Conservation (phyloP, 345 rosid species). For the Citrus reticulata region DNA sequence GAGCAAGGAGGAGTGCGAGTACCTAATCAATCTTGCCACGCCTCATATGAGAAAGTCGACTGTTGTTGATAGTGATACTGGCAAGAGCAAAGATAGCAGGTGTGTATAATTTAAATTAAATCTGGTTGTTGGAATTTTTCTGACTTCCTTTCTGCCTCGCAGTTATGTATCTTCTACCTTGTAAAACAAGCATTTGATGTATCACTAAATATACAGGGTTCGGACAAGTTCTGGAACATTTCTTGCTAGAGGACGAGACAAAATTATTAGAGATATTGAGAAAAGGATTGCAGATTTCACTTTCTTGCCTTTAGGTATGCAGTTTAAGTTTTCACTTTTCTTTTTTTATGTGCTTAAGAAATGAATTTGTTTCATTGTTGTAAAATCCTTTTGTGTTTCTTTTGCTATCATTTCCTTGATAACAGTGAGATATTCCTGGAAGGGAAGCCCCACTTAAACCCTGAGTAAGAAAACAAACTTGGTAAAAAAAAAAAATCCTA, state of each 20-base stretch:
- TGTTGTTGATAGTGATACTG: conserved; percentile 79
- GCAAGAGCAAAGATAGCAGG: conserved; percentile 95
- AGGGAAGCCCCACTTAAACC: no score
- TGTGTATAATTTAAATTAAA: conserved; percentile 6
- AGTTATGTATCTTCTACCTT: background rate
- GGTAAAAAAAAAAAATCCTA: no score
- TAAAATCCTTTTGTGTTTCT: background rate
- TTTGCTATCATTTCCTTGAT: background rate
- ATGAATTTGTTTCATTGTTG: background rate
- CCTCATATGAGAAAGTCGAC: conserved; percentile 85
- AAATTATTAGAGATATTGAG: conserved; percentile 69
- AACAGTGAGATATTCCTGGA: no score
- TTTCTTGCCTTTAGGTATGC: conserved; percentile 83
- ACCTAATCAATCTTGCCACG: conserved; percentile 70
- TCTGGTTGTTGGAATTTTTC: background rate
- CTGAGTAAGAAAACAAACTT: no score
- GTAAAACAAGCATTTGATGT: background rate
- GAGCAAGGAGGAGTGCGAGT: conserved; percentile 76
- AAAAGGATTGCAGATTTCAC: conserved; percentile 83
- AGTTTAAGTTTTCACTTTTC: conserved; percentile 4
- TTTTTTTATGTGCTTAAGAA: background rate
- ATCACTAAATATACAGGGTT: conserved; percentile 47
- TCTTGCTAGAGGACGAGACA: conserved; percentile 74
- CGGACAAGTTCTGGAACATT: conserved; percentile 92
- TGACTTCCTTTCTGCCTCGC: background rate